Evolutionary conservation across 2,329 filamentous ascomycete genomes (phyloP), one percentile per base, ranked within the genome.

Genomic region (Bipolaris bicolor): DNA sequence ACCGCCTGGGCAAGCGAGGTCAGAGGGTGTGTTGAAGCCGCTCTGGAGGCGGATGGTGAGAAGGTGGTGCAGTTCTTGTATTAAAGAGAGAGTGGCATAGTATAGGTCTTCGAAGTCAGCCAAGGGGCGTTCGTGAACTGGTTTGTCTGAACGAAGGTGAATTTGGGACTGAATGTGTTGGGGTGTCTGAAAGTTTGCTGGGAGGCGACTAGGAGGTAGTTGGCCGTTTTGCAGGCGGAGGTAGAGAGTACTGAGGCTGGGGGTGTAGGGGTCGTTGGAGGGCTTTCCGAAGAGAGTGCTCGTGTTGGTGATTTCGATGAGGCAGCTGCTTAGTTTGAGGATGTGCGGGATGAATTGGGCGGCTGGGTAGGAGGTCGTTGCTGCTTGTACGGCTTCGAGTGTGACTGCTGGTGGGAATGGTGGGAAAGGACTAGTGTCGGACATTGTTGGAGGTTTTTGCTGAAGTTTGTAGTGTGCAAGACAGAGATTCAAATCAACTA

Each of bases 81-180:
- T 63, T 33, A 61, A 64, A 4, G 66, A 62, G 13, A 74, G 46
- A 10, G 68, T 40, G 1, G 67, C 68, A 29, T 75, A 74, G 63
- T 72, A 76, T 11, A 76, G 24, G 56, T 75, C 70, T 51, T 75
- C 70, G 41, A 65, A 75, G 56, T 75, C 72, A 31, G 67, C 65
- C 10, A 75, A 65, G 0, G 68, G 64, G 15, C 73, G 73, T 0
- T 61, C 88, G 87, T 91, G 1, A n/a, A 31, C 31, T 20, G 50
- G 40, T 45, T 52, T 20, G 10, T 49, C 26, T 26, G 22, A 20
- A n/a, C 52, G 47, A 15, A 91, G 26, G n/a, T 57, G 55, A 49
- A 60, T 46, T 31, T 55, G 61, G 5, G 31, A 24, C n/a, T 43
- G 48, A 47, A 60, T 45, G 34, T 57, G 61, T 9, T 47, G 16